phyloP scores from a whole-genome alignment of 1,284 basidiomycete genomes.

The Leccinum solheimii region DNA sequence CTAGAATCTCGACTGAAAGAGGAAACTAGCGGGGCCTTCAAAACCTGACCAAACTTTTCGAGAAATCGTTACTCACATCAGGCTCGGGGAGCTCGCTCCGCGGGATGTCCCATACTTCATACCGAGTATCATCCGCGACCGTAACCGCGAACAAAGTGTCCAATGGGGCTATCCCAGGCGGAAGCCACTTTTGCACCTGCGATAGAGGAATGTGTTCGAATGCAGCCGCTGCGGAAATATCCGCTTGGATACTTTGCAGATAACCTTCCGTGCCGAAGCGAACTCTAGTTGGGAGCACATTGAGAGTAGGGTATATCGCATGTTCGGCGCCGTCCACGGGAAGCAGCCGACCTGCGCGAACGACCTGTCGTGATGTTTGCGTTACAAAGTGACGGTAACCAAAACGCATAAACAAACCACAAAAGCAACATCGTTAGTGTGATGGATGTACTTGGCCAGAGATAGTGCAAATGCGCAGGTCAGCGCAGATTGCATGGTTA shows the following conservation, averaged over 20 bases:
- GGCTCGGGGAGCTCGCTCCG: conserved; percentile 45
- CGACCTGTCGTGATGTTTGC: conserved; percentile 35
- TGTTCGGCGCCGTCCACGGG: conserved; percentile 41
- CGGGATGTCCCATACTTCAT: conserved; percentile 31
- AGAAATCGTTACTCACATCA: conserved; percentile 39
- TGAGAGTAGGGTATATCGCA: conserved; percentile 44
- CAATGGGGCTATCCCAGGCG: conserved; percentile 40
- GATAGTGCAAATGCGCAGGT: conserved; percentile 43
- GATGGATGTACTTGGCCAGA: conserved; percentile 28
- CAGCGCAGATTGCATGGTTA: conserved; percentile 48
- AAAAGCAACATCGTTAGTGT: conserved; percentile 41
- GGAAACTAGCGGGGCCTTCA: conserved; percentile 38
- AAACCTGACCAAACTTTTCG: background rate
- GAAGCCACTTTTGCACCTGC: conserved; percentile 48
- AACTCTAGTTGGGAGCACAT: conserved; percentile 45
- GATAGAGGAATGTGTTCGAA: conserved; percentile 47
- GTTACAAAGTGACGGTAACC: conserved; percentile 1
- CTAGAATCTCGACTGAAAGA: conserved; percentile 46
- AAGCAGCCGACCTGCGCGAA: conserved; percentile 48
- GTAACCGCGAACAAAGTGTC: conserved; percentile 49
- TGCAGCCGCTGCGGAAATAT: conserved; percentile 40
- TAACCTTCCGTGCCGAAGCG: conserved; percentile 30
- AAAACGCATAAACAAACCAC: conserved; percentile 38
- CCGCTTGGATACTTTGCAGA: conserved; percentile 40
- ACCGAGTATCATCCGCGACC: conserved; percentile 31